Evolutionary conservation across 176 grass and related monocot species (phyloP).

Genomic region (Triticum urartu): DNA sequence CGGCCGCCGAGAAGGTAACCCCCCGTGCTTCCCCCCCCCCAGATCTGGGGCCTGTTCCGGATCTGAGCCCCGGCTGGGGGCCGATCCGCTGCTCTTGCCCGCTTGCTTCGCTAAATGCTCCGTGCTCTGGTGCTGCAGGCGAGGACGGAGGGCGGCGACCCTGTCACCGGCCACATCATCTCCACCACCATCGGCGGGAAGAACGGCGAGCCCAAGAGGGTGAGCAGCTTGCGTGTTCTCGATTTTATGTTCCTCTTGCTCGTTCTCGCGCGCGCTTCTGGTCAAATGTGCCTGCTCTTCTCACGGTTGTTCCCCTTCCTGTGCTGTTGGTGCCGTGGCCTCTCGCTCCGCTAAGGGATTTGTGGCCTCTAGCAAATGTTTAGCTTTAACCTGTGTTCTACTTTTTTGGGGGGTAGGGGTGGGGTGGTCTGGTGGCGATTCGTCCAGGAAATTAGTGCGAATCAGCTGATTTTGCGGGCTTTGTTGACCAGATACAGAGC

Average conservation of each 20-base stretch:
- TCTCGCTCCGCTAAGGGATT: not conserved
- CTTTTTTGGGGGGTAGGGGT: not conserved
- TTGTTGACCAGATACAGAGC: not conserved
- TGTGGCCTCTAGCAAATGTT: not conserved
- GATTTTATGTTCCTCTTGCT: not conserved
- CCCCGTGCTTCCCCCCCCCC: not conserved
- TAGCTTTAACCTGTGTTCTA: not conserved
- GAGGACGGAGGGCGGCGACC: constrained; percentile 48
- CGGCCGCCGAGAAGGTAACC: constrained; percentile 34
- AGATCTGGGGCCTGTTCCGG: constrained; percentile 32
- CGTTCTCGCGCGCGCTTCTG: not conserved
- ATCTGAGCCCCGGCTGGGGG: not conserved
- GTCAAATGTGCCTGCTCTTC: constrained; percentile 23
- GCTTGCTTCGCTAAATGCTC: constrained; percentile 36
- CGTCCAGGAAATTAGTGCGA: not conserved
- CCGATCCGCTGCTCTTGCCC: constrained; percentile 12
- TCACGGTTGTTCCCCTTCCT: not conserved
- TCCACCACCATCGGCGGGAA: constrained; percentile 98
- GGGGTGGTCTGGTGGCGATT: not conserved
- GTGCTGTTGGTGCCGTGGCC: not conserved
- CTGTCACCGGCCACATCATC: constrained; percentile 90
- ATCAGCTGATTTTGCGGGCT: not conserved
- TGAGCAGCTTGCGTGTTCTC: constrained; percentile 8
- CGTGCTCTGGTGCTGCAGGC: constrained; percentile 6
- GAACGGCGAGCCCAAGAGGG: constrained; percentile 97